These are phyloP conservation scores for Fusarium lyarnte DNA, from an alignment of 2,329 filamentous ascomycete species.

Conservation along the genomic window DNA sequence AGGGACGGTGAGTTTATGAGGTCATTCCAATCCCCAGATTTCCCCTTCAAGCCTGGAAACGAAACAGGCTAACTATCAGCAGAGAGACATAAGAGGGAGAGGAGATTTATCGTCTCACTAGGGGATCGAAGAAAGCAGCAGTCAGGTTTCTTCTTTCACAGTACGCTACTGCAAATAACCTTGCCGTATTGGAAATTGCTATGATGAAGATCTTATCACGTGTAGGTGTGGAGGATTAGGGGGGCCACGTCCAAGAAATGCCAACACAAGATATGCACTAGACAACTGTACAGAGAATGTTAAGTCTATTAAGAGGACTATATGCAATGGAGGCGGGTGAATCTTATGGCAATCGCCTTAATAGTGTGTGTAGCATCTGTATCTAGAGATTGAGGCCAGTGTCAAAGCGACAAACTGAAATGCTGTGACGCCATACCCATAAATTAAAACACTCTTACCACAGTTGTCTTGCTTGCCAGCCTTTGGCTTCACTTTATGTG, in stretches of 20 bases:
- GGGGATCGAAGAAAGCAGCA: slow-evolving; percentile 2
- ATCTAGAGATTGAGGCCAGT: background rate
- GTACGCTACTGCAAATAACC: slow-evolving; percentile 23
- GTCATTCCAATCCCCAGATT: slow-evolving; percentile 37
- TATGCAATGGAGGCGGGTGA: background rate
- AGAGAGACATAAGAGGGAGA: background rate
- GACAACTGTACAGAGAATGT: slow-evolving; percentile 2
- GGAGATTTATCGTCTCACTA: background rate
- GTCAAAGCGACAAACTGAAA: background rate
- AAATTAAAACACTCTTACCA: slow-evolving; percentile 1
- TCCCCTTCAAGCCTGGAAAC: slow-evolving; percentile 6
- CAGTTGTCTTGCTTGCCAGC: background rate
- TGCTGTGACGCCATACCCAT: background rate
- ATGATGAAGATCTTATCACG: slow-evolving; percentile 43
- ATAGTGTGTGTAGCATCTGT: background rate
- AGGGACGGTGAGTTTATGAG: slow-evolving; percentile 23
- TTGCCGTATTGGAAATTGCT: slow-evolving; percentile 36
- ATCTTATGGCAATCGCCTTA: background rate
- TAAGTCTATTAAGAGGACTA: background rate
- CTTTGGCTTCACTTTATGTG: background rate
- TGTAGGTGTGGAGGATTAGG: slow-evolving; percentile 37
- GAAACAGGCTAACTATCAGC: background rate
- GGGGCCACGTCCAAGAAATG: slow-evolving; percentile 24
- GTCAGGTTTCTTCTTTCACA: slow-evolving; percentile 7
- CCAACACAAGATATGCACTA: slow-evolving; percentile 5